Percentiles rank a stretch among this genome's conserved stretches.
These are phyloP conservation scores for Neurospora sp. DNA, from an alignment of 495 filamentous ascomycete species.

Conservation along the genomic window DNA sequence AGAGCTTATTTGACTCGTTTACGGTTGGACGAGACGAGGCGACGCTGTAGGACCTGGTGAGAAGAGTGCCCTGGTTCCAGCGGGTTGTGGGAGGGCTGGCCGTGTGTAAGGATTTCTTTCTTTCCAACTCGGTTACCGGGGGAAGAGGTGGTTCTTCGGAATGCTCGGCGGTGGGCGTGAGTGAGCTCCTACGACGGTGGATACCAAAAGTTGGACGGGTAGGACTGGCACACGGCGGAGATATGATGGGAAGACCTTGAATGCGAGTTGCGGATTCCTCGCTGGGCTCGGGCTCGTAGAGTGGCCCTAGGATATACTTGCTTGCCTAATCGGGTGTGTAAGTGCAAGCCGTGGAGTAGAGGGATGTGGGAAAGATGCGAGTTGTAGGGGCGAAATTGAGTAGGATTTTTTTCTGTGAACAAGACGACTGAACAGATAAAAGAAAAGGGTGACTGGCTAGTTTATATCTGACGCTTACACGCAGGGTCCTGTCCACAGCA, in stretches of 20 bases:
- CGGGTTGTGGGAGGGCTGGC: slow-evolving; percentile 13
- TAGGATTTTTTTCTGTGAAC: neutral
- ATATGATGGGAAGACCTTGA: slow-evolving; percentile 16
- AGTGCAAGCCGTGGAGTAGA: neutral
- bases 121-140: slow-evolving; percentile 5
- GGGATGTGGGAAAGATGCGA: neutral
- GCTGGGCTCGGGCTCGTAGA: slow-evolving; percentile 22
- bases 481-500: neutral
- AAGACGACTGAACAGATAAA: neutral
- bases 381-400: neutral
- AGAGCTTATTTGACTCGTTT: neutral
- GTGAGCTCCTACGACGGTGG: slow-evolving; percentile 1
- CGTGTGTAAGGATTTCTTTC: slow-evolving; percentile 12
- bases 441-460: neutral
- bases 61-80: slow-evolving; percentile 22
- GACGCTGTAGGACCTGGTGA: slow-evolving; percentile 17
- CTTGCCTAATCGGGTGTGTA: slow-evolving; percentile 28
- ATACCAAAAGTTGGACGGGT: slow-evolving; percentile 4
- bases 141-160: slow-evolving; percentile 7
- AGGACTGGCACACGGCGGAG: slow-evolving; percentile 24
- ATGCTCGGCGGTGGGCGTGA: slow-evolving; percentile 1
- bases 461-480: neutral
- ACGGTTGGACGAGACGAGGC: slow-evolving; percentile 11
- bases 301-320: slow-evolving; percentile 48
- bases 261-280: slow-evolving; percentile 18